Evolutionary conservation across 2,329 filamentous ascomycete species (phyloP), one percentile per base, ranked within the genome.

Genomic region (Orbilia ellipsospora): DNA sequence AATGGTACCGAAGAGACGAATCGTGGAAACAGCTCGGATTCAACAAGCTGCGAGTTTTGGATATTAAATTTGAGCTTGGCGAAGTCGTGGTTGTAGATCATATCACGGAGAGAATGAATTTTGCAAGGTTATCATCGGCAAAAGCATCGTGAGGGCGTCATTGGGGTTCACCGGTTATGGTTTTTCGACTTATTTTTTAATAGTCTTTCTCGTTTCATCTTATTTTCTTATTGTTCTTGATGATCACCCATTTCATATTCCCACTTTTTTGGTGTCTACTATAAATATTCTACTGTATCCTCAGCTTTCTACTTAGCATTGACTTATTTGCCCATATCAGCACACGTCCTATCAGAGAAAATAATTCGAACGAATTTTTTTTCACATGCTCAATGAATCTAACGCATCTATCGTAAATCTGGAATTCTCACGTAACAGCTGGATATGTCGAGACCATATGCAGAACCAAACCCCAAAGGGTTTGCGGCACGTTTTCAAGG

Each of bases 71-170:
- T 7, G 23, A 2, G 36, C 6, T 52, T 13, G 48, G 42, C 15
- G 50, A 20, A 60, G 68, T 36, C 36, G 50, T 55, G 13, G 28
- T 26, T 26, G 40, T 51, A 16, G 31, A 44, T n/a, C 18, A 45
- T 44, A 57, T 48, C 16, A 44, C n/a, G n/a, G 26, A 44, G 20
- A 52, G 3, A 40, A 48, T 31, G 67, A 48, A 4, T 15, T 5
- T 15, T 48, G 13, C 31, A 36, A 36, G 31, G 44, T 48, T 48
- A 48, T n/a, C 5, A 12, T 18, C 44, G 13, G 44, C 16, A 54
- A 12, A 36, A 55, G 69, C 69, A 73, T 73, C 56, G 48, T 52
- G 68, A 62, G 56, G 61, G 69, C 62, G 62, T 62, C 55, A 56
- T 51, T 52, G 60, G 50, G 18, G 28, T 62, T 57, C 48, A 12